phyloP scores from a whole-genome alignment of 2,329 filamentous ascomycete genomes.

The Cladosporium sp. region DNA sequence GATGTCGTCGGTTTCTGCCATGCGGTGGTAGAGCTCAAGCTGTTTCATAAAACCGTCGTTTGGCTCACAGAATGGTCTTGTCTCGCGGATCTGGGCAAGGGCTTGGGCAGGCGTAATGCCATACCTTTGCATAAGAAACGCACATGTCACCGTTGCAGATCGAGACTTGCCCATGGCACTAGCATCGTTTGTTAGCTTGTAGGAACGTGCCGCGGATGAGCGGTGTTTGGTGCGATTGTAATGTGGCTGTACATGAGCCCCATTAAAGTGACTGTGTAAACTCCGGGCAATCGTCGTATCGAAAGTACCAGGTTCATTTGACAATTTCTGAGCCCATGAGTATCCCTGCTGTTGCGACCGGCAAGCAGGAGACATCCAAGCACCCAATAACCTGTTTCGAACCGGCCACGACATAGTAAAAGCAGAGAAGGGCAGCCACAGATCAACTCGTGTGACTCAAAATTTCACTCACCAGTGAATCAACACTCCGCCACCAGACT shows the following conservation, averaged over 20 bases:
- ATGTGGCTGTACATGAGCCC: too few relatives aligned
- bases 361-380: too few relatives aligned
- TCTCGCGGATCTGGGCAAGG: conserved; percentile 62
- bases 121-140: conserved; percentile 68
- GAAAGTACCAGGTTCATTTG: too few relatives aligned
- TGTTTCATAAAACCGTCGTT: conserved; percentile 91
- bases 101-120: conserved; percentile 57
- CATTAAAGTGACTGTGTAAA: too few relatives aligned
- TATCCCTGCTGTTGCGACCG: too few relatives aligned
- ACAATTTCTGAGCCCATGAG: too few relatives aligned
- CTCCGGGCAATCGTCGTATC: too few relatives aligned
- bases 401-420: neutral
- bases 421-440: neutral
- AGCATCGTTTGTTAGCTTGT: neutral
- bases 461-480: conserved; percentile 49
- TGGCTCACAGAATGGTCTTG: conserved; percentile 75
- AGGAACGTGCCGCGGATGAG: too few relatives aligned
- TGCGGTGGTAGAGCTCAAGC: conserved; percentile 78
- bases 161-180: conserved; percentile 97
- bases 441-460: neutral
- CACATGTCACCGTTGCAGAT: conserved; percentile 76
- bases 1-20: conserved; percentile 57
- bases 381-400: too few relatives aligned
- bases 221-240: too few relatives aligned
- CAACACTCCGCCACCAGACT: conserved; percentile 56